These are phyloP conservation scores for Fraxinus americana DNA, from an alignment of 257 asterid genomes.

Conservation along the genomic window DNA sequence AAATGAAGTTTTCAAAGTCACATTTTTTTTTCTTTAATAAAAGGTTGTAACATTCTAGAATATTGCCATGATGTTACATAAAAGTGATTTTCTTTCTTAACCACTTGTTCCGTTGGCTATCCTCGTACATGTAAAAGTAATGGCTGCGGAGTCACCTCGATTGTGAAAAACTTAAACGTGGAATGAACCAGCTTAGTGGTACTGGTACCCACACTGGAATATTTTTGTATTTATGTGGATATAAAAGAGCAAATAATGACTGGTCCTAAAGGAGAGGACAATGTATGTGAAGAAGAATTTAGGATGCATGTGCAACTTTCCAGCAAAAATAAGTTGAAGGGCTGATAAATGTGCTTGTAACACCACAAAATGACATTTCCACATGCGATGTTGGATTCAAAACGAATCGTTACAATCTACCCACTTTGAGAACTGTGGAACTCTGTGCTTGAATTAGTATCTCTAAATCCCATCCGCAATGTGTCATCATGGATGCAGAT, in stretches of 20 bases:
- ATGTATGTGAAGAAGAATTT: not conserved
- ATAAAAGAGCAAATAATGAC: not conserved
- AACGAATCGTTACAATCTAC: too few species aligned
- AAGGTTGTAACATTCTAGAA: not conserved
- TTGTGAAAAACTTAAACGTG: not conserved
- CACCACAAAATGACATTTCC: not conserved
- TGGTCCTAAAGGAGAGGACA: not conserved
- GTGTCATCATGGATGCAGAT: too few species aligned
- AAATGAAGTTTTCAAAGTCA: not conserved
- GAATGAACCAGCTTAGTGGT: not conserved
- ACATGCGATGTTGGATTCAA: too few species aligned
- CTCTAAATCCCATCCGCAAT: too few species aligned
- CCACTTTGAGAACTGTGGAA: too few species aligned
- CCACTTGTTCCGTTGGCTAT: not conserved
- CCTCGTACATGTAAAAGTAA: not conserved
- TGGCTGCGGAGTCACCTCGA: not conserved
- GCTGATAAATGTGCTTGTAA: not conserved
- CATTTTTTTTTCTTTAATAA: too few species aligned
- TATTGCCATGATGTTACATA: not conserved
- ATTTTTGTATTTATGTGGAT: not conserved
- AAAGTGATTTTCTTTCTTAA: too few species aligned
- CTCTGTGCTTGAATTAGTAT: too few species aligned
- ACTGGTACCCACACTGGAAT: not conserved
- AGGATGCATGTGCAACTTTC: not conserved
- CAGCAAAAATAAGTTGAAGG: not conserved